Evolutionary conservation across 768 basidiomycete genomes (phyloP), one percentile per base, ranked within the genome.

Genomic region (Leccinum aurantiacum): DNA sequence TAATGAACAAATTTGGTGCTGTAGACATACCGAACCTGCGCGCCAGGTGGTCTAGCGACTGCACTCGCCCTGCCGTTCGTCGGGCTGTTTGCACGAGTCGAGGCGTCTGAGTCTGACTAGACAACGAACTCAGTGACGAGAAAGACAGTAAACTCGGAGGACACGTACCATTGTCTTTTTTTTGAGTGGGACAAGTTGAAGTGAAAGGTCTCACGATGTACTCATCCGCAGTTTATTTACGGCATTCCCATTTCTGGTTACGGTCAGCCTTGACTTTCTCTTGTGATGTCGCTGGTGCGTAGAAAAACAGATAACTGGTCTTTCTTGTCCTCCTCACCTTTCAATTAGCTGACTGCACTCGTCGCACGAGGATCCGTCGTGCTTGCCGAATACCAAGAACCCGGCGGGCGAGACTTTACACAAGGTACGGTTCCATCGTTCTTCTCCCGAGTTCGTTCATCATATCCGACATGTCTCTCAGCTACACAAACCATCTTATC

Each of bases 401-500:
- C 72, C 0, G 91, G 89, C 50, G 81, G 88, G 61, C 85, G 89
- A 56, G 88, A 95, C 74, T 94, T 96, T 79, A 93, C 93, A 49
- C 89, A 92, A 83, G 94, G 94, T 88, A 66, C 44, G 80, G 80
- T 27, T 65, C 17, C 35, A n/a, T 54, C 44, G 33, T 50, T 44
- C 17, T 35, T 6, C 27, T 37, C 25, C 46, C 31, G 38, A 17
- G 47, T 53, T 56, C 54, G 29, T 25, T 41, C 48, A 60, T 53
- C 24, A 31, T 22, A n/a, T 25, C n/a, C 58, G 27, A 29, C 54
- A 55, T 27, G 8, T 14, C 53, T 54, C 62, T 17, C 65, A 92
- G 92, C 92, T 17, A 90, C 88, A 1, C 86, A 92, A 67, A 93
- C 89, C 1, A 97, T 98, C 64, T 80, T 99, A 38, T 89, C 88